These are phyloP conservation scores for Leucosporidium yakuticum DNA, from an alignment of 768 basidiomycete genomes.

Conservation along the genomic window DNA sequence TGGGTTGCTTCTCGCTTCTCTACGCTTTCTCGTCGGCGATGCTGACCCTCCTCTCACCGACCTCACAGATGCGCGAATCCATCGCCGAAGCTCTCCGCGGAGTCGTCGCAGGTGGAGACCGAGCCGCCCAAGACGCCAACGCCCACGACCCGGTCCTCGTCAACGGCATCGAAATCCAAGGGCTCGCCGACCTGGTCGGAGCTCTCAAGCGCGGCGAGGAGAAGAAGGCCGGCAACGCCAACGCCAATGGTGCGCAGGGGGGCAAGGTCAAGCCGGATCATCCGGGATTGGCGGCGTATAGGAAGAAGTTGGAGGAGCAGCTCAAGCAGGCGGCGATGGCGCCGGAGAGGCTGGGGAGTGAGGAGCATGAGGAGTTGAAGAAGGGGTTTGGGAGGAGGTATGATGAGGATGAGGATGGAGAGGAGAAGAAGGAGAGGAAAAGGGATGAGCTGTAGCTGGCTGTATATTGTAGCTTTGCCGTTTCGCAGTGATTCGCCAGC, in stretches of 20 bases:
- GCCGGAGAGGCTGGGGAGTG: not conserved
- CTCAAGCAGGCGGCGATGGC: not conserved
- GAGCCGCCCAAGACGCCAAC: not conserved
- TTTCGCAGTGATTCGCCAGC: not conserved
- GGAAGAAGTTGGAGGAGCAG: no score
- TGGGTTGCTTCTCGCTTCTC: no score
- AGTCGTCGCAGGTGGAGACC: not conserved
- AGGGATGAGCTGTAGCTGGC: not conserved
- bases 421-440: not conserved
- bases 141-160: no score
- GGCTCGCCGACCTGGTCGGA: no score
- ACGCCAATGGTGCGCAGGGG: no score
- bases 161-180: no score
- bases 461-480: not conserved
- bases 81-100: not conserved
- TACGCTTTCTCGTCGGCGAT: no score
- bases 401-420: not conserved
- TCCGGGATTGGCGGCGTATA: no score
- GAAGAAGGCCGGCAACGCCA: no score
- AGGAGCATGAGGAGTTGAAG: not conserved
- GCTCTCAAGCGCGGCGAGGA: no score
- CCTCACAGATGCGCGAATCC: not conserved
- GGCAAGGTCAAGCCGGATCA: no score
- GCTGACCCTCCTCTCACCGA: no score
- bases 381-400: not conserved